Evolutionary conservation across 2,329 filamentous ascomycete species (phyloP).

Genomic region (Emergomyces pasteurianus): DNA sequence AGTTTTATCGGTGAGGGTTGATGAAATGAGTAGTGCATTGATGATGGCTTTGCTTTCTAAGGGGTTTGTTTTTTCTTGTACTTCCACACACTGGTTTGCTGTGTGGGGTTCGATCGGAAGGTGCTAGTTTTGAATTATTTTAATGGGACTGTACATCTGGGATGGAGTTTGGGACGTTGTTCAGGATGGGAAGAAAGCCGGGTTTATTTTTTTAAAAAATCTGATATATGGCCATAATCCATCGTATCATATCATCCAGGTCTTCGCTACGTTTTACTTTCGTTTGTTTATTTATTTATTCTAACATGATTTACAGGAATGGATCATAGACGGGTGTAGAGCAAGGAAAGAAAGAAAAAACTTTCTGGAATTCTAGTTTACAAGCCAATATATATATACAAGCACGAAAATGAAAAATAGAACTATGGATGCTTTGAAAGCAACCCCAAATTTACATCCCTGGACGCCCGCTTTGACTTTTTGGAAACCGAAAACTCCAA

Average conservation of each 20-base stretch:
- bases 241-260: background rate
- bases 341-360: background rate
- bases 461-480: background rate
- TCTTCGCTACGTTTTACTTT: background rate
- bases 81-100: slow-evolving; percentile 1
- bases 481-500: background rate
- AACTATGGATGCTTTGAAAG: background rate
- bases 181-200: background rate
- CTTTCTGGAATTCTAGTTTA: background rate
- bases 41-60: slow-evolving; percentile 14
- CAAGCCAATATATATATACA: background rate
- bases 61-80: slow-evolving; percentile 3
- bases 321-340: background rate
- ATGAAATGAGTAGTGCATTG: background rate
- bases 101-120: background rate
- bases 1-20: slow-evolving; percentile 67
- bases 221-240: background rate
- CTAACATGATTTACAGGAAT: background rate
- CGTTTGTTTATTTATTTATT: background rate
- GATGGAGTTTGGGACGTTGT: background rate
- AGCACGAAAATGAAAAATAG: background rate
- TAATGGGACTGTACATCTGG: background rate
- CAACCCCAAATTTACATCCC: background rate
- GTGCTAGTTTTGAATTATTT: background rate
- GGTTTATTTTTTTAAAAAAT: background rate